phyloP scores from a whole-genome alignment of 768 basidiomycete genomes.

The Tephrocybe sp. region DNA sequence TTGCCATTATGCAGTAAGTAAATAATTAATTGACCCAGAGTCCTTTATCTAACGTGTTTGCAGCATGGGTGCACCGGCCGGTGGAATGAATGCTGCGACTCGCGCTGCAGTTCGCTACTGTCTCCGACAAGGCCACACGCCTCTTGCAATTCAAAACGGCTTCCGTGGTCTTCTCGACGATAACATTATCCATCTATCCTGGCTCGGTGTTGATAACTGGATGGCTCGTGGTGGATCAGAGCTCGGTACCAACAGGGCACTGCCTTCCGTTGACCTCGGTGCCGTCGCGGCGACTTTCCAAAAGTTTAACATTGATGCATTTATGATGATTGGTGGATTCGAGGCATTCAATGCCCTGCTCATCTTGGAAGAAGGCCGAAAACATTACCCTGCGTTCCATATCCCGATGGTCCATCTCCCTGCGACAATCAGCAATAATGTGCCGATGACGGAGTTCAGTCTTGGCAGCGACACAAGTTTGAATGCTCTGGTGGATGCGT shows the following conservation, averaged over 20 bases:
- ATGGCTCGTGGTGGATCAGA: slow-evolving; percentile 95
- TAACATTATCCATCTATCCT: slow-evolving; percentile 79
- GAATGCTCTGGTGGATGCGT: slow-evolving; percentile 96
- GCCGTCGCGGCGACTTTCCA: slow-evolving; percentile 91
- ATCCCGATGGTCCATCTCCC: slow-evolving; percentile 96
- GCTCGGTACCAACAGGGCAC: slow-evolving; percentile 90
- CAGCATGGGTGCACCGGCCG: slow-evolving; percentile 95
- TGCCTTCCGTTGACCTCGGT: slow-evolving; percentile 86
- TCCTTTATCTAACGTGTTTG: slow-evolving; percentile 1
- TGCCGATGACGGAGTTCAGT: slow-evolving; percentile 95
- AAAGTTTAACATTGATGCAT: slow-evolving; percentile 69
- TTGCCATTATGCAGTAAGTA: slow-evolving; percentile 82
- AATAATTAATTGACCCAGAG: background rate
- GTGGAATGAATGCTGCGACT: slow-evolving; percentile 98
- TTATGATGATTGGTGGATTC: slow-evolving; percentile 94
- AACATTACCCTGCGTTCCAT: slow-evolving; percentile 86
- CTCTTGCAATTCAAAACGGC: slow-evolving; percentile 93
- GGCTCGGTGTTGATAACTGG: slow-evolving; percentile 98
- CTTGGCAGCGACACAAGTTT: slow-evolving; percentile 96
- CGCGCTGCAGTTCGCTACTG: slow-evolving; percentile 94
- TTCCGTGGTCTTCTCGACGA: slow-evolving; percentile 94
- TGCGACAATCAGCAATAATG: slow-evolving; percentile 97
- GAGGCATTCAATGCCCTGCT: slow-evolving; percentile 85
- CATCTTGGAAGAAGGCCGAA: slow-evolving; percentile 76
- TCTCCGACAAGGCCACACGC: slow-evolving; percentile 85